These are phyloP conservation scores for Chytridiales sp. DNA, from an alignment of 371 early-diverging fungal species.

Conservation along the genomic window DNA sequence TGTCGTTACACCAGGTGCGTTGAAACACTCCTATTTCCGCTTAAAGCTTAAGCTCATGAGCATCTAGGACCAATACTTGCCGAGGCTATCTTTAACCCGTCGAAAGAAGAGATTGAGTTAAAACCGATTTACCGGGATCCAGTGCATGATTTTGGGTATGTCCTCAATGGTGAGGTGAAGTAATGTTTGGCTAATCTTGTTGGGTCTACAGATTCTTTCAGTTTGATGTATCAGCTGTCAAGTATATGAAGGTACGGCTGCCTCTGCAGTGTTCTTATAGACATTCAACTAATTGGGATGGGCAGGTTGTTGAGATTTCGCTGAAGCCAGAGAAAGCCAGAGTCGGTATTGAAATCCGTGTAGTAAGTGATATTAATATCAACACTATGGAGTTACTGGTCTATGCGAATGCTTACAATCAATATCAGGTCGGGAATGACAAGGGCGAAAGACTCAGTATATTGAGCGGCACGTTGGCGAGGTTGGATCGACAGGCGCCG, in stretches of 20 bases:
- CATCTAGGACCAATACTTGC: slow-evolving; percentile 38
- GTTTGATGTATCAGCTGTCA: slow-evolving; percentile 35
- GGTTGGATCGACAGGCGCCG: slow-evolving; percentile 44
- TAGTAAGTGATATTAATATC: slow-evolving; percentile 16
- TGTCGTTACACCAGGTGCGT: slow-evolving; percentile 34
- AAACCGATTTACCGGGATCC: slow-evolving; percentile 36
- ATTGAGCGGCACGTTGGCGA: slow-evolving; percentile 40
- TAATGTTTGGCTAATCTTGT: background rate
- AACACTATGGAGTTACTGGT: too few relatives aligned
- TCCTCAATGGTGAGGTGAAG: background rate
- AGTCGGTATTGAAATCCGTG: slow-evolving; percentile 43
- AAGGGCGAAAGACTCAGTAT: slow-evolving; percentile 42
- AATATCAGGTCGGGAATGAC: slow-evolving; percentile 35
- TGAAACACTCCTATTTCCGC: background rate
- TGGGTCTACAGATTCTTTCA: slow-evolving; percentile 35
- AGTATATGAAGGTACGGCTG: slow-evolving; percentile 45
- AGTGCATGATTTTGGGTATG: slow-evolving; percentile 45
- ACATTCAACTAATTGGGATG: slow-evolving; percentile 15
- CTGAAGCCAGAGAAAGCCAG: slow-evolving; percentile 38
- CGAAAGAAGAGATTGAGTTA: slow-evolving; percentile 45
- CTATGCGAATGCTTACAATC: too few relatives aligned
- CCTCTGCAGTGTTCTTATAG: too few relatives aligned
- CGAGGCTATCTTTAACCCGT: slow-evolving; percentile 38
- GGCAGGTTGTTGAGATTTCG: slow-evolving; percentile 33
- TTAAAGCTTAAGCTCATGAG: slow-evolving; percentile 5